Evolutionary conservation across 2,329 filamentous ascomycete genomes (phyloP).

Genomic region (Penicillium vulpinum): DNA sequence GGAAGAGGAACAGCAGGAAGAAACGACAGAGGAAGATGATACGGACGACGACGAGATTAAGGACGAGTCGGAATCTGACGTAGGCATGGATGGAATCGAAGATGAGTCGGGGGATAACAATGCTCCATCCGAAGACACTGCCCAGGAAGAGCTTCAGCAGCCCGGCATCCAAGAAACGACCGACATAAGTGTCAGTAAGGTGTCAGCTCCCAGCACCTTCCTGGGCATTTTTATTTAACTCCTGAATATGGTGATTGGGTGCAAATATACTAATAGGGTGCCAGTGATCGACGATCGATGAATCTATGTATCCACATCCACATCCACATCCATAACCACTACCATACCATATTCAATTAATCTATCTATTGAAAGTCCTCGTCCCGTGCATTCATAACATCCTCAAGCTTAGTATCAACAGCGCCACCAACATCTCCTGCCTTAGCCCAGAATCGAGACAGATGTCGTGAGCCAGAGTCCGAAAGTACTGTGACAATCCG

Average conservation of each 20-base stretch:
- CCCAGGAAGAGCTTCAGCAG: neutral
- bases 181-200: neutral
- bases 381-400: constrained; percentile 45
- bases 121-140: neutral
- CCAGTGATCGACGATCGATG: neutral
- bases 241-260: neutral
- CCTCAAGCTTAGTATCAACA: constrained; percentile 47
- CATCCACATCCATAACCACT: neutral
- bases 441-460: constrained; percentile 54
- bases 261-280: neutral
- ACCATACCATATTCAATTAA: neutral
- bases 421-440: constrained; percentile 50
- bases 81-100: neutral
- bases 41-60: neutral
- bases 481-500: constrained; percentile 51
- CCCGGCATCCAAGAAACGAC: neutral
- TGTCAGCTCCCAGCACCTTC: neutral
- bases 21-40: neutral
- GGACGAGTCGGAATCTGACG: neutral
- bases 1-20: neutral
- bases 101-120: neutral
- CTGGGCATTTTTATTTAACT: neutral
- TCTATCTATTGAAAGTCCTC: constrained; percentile 29
- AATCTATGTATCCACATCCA: neutral
- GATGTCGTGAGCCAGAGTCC: constrained; percentile 52